Conservation (phyloP, 768 basidiomycete genomes). For the Boletales sp. region DNA sequence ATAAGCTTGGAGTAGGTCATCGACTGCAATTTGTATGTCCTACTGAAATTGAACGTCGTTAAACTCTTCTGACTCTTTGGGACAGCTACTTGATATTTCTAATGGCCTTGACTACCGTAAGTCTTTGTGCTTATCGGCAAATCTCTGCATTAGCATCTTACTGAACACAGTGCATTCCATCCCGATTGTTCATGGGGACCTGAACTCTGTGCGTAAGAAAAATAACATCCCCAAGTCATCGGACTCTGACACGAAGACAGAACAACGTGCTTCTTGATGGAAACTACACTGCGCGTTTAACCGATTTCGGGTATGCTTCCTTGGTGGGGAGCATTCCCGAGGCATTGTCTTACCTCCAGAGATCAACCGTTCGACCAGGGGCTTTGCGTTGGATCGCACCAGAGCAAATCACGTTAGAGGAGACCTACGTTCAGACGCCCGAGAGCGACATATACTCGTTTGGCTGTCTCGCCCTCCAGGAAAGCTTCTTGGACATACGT, state of each 20-base stretch:
- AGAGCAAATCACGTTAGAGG: constrained; percentile 26
- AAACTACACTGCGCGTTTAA: too few species aligned
- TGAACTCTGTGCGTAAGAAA: constrained; percentile 9
- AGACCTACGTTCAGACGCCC: not conserved
- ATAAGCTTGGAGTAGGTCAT: not conserved
- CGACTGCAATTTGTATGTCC: constrained; percentile 14
- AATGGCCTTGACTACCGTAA: constrained; percentile 14
- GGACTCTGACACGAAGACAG: constrained; percentile 5
- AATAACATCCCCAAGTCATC: not conserved
- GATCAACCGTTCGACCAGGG: constrained; percentile 26
- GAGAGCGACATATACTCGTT: constrained; percentile 19
- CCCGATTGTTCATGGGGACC: constrained; percentile 16
- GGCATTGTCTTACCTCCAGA: constrained; percentile 1
- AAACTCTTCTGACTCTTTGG: constrained; percentile 17
- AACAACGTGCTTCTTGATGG: constrained; percentile 16
- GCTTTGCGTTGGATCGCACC: constrained; percentile 24
- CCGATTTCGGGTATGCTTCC: too few species aligned
- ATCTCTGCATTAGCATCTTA: not conserved
- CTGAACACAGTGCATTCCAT: constrained; percentile 11
- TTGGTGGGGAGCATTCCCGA: too few species aligned
- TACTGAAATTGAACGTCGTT: not conserved
- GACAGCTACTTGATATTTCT: constrained; percentile 11
- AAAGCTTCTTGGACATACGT: not conserved
- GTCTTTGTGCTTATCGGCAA: not conserved
- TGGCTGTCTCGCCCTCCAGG: constrained; percentile 30